phyloP scores from a whole-genome alignment of 192 early-diverging fungal species.

The Backusella luteola region DNA sequence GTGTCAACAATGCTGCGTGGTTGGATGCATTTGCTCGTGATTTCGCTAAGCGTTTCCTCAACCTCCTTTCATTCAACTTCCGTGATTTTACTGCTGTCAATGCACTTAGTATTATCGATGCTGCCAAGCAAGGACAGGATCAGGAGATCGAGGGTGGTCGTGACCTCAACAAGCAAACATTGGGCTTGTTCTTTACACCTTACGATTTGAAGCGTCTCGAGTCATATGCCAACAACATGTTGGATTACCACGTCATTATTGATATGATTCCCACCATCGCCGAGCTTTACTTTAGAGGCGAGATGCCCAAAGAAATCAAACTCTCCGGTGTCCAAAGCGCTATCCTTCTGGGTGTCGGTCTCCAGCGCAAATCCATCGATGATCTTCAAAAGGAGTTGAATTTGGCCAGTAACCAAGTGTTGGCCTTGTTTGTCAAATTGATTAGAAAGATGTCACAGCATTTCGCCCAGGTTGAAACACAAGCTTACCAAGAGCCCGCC shows the following conservation, averaged over 20 bases:
- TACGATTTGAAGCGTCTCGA: conserved; percentile 96
- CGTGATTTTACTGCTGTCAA: conserved; percentile 75
- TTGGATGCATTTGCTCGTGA: conserved; percentile 86
- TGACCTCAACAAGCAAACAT: conserved; percentile 21
- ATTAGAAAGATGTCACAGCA: conserved; percentile 78
- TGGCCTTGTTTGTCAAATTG: conserved; percentile 96
- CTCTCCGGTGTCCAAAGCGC: conserved; percentile 87
- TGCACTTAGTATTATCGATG: conserved; percentile 84
- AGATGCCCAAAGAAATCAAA: conserved; percentile 56
- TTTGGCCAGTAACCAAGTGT: conserved; percentile 77
- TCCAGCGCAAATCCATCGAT: conserved; percentile 92
- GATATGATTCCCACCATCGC: conserved; percentile 88
- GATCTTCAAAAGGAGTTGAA: conserved; percentile 86
- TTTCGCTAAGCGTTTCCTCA: conserved; percentile 87
- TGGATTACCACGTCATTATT: conserved; percentile 97
- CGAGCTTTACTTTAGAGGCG: conserved; percentile 72
- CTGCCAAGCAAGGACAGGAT: conserved; percentile 56
- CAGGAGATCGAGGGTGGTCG: conserved; percentile 21
- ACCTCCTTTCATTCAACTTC: conserved; percentile 88
- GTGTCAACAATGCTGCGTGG: conserved; percentile 70
- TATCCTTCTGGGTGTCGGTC: conserved; percentile 81
- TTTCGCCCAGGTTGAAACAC: conserved; percentile 62
- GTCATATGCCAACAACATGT: conserved; percentile 92
- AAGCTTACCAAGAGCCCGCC: conserved; percentile 40
- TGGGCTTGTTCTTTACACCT: conserved; percentile 57